phyloP scores from a whole-genome alignment of 805 yeast genomes.

The Hanseniaspora meyeri region DNA sequence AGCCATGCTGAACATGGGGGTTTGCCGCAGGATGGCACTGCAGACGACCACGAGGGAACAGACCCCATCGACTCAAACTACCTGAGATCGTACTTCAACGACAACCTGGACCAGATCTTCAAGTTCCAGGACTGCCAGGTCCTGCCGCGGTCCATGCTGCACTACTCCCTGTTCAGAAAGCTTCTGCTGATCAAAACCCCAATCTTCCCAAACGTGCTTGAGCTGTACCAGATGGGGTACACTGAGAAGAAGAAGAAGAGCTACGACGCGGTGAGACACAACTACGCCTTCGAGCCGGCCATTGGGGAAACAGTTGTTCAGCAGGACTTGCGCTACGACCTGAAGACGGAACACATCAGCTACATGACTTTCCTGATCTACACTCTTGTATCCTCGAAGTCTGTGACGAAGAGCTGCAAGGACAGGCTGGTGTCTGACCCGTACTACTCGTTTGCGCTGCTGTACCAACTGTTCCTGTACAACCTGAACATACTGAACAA shows the following conservation, averaged over 20 bases:
- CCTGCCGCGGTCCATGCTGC: background rate
- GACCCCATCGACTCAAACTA: background rate
- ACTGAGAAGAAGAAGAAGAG: background rate
- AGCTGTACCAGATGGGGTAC: constrained; percentile 3
- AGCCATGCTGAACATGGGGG: background rate
- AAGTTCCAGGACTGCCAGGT: background rate
- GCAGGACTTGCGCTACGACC: constrained; percentile 1
- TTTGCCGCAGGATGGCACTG: too few species aligned
- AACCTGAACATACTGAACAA: background rate
- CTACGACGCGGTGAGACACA: background rate
- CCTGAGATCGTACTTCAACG: background rate
- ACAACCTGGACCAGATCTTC: background rate
- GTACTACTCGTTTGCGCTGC: background rate
- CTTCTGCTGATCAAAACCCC: constrained; percentile 1
- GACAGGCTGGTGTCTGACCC: constrained; percentile 4
- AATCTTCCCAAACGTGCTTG: constrained; percentile 7
- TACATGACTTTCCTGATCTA: constrained; percentile 10
- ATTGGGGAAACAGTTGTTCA: background rate
- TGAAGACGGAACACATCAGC: constrained; percentile 5
- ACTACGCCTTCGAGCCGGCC: background rate
- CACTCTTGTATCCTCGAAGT: background rate
- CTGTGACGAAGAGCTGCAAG: background rate
- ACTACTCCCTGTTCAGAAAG: constrained; percentile 4
- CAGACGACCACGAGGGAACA: background rate
- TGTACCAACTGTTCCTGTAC: background rate